These are phyloP conservation scores for Berkeleyomyces basicola DNA, from an alignment of 2,329 filamentous ascomycete genomes.

Conservation along the genomic window DNA sequence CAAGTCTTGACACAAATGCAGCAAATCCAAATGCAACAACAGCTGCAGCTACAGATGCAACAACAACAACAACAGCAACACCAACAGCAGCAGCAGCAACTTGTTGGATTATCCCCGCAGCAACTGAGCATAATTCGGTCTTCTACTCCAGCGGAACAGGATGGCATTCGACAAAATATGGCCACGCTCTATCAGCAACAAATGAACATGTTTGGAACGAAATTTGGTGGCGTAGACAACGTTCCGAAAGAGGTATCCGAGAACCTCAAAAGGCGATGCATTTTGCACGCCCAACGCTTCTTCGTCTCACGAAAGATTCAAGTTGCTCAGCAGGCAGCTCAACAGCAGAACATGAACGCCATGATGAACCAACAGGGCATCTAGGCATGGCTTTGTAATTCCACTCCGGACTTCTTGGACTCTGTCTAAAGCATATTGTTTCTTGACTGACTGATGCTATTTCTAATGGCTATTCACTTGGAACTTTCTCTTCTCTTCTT, in stretches of 20 bases:
- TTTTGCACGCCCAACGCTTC: slow-evolving; percentile 22
- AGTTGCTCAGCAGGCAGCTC: slow-evolving; percentile 17
- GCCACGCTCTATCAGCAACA: slow-evolving; percentile 14
- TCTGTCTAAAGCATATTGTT: not conserved
- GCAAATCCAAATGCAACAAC: slow-evolving; percentile 13
- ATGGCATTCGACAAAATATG: slow-evolving; percentile 14
- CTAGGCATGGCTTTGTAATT: slow-evolving; percentile 18
- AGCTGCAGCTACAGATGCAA: slow-evolving; percentile 20
- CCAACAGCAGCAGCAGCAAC: slow-evolving; percentile 1
- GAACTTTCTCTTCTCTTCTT: not conserved
- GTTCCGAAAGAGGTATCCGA: slow-evolving; percentile 31
- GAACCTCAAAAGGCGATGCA: slow-evolving; percentile 28
- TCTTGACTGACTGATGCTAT: not conserved
- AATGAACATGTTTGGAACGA: slow-evolving; percentile 21
- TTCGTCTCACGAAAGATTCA: slow-evolving; percentile 22
- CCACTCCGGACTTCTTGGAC: not conserved
- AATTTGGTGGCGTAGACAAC: slow-evolving; percentile 27
- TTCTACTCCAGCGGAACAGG: slow-evolving; percentile 21
- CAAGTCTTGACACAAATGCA: slow-evolving; percentile 2
- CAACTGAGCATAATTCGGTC: slow-evolving; percentile 14
- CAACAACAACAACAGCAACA: slow-evolving; percentile 20
- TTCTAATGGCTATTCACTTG: not conserved
- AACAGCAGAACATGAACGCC: slow-evolving; percentile 31
- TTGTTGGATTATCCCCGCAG: slow-evolving; percentile 21
- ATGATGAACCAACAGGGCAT: slow-evolving; percentile 38